These are phyloP conservation scores for Clarireedia sp. DNA, from an alignment of 2,329 filamentous ascomycete species.

Conservation along the genomic window DNA sequence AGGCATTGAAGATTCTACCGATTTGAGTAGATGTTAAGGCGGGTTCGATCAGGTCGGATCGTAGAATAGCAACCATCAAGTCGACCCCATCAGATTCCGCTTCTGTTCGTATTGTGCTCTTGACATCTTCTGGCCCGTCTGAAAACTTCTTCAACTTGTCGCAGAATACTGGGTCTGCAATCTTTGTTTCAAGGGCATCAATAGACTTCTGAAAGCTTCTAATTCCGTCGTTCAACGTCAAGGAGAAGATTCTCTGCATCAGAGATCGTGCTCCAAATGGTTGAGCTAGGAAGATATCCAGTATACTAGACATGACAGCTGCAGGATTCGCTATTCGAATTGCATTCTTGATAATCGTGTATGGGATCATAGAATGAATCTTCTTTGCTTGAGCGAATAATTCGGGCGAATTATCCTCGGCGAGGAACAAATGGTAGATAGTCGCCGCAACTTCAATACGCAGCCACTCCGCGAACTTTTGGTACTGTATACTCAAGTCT, in stretches of 20 bases:
- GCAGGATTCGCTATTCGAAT: slow-evolving; percentile 95
- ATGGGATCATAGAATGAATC: slow-evolving; percentile 91
- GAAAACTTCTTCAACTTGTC: slow-evolving; percentile 76
- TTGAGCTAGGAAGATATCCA: slow-evolving; percentile 93
- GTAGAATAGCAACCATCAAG: slow-evolving; percentile 74
- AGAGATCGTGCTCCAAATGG: slow-evolving; percentile 86
- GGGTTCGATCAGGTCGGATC: slow-evolving; percentile 68
- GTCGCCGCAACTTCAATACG: slow-evolving; percentile 95
- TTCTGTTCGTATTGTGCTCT: slow-evolving; percentile 65
- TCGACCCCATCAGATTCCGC: slow-evolving; percentile 69
- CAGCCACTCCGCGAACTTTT: slow-evolving; percentile 97
- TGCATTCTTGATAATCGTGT: slow-evolving; percentile 89
- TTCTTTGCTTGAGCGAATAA: slow-evolving; percentile 88
- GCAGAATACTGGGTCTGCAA: slow-evolving; percentile 72
- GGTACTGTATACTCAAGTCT: slow-evolving; percentile 88
- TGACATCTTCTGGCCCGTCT: slow-evolving; percentile 65
- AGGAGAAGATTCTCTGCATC: slow-evolving; percentile 87
- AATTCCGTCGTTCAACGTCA: slow-evolving; percentile 88
- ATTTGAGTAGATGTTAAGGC: slow-evolving; percentile 68
- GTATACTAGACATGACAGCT: slow-evolving; percentile 89
- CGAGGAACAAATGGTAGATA: slow-evolving; percentile 92
- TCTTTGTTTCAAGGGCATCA: slow-evolving; percentile 65
- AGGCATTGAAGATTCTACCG: slow-evolving; percentile 82
- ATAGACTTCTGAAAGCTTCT: slow-evolving; percentile 79
- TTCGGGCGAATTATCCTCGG: slow-evolving; percentile 96